Evolutionary conservation across 768 basidiomycete genomes (phyloP), one percentile per base, ranked within the genome.

Genomic region (Imleria badia): DNA sequence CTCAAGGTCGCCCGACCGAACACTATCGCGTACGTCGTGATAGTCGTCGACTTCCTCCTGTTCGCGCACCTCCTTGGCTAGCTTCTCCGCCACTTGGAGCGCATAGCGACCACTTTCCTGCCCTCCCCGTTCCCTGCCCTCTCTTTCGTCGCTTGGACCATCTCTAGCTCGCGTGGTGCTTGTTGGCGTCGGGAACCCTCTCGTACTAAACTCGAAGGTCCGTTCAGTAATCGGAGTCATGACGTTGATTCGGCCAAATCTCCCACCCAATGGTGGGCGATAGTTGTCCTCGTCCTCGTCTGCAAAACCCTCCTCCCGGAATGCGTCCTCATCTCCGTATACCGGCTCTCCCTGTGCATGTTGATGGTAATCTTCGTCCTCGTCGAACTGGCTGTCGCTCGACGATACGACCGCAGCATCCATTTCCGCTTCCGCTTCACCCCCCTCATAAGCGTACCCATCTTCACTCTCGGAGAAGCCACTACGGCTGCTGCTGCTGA

Each of bases 211-310:
- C 71, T 98, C 97, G 63, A 83, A 82, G 11, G 97, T 98, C 39
- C 95, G 80, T 71, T 99, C 97, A 13, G 92, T 92, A 70, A 98
- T 98, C 3, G 97, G 96, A 10, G 96, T 98, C 94, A 99, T 94
- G 52, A 95, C 86, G 65, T 89, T 86, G 73, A 98, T 90, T 54
- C 81, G 78, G 34, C 88, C 89, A 66, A 91, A 89, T 26, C 90
- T 82, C 17, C 89, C 86, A 15, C 86, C 87, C 47, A 87, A 75
- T 29, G 88, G 86, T 17, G 69, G 69, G 34, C 61, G 65, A 47
- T 71, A 66, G 38, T 64, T 66, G 5, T 65, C 61, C 19, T 72
- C 76, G 1, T 72, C 67, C 17, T 63, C 67, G 13, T 66, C 70
- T n/a, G 51, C 59, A 33, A 68, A 67, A 2, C 26, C 60, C 1